Percentiles rank a stretch among this genome's conserved stretches.
Conservation (phyloP, 345 rosid genomes). For the Bretschneidera sinensis region DNA sequence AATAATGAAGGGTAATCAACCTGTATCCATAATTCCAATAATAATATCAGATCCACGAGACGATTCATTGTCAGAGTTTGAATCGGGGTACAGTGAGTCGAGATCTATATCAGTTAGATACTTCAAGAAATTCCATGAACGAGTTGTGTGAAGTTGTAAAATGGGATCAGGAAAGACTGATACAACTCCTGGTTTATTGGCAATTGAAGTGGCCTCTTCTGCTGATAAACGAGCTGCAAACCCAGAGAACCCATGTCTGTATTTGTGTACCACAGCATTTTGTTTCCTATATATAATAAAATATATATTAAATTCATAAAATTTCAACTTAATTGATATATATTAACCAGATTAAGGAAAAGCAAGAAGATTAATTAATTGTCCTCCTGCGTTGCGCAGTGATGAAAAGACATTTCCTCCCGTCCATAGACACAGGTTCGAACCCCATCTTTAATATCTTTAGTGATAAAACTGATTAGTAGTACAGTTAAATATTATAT, state of each 20-base stretch:
- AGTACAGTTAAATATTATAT: slow-evolving; percentile 2
- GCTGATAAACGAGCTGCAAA: slow-evolving; percentile 72
- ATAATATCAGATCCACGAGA: slow-evolving; percentile 37
- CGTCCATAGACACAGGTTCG: too few relatives aligned
- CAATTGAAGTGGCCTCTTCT: slow-evolving; percentile 53
- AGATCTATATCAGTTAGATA: slow-evolving; percentile 46
- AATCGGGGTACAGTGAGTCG: slow-evolving; percentile 35
- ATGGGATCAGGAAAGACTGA: slow-evolving; percentile 67
- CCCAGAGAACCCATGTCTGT: slow-evolving; percentile 68
- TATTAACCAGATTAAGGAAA: neutral
- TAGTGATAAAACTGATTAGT: too few relatives aligned
- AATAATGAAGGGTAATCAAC: slow-evolving; percentile 26
- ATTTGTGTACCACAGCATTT: slow-evolving; percentile 39
- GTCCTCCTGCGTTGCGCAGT: too few relatives aligned
- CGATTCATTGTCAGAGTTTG: slow-evolving; percentile 28
- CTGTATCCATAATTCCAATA: slow-evolving; percentile 73
- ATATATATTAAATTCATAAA: slow-evolving; percentile 2
- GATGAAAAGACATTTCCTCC: too few relatives aligned
- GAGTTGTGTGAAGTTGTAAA: slow-evolving; percentile 76
- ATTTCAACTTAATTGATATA: neutral
- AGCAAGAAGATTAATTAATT: neutral
- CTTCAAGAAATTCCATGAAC: slow-evolving; percentile 89
- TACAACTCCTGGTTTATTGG: slow-evolving; percentile 54
- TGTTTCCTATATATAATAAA: slow-evolving; percentile 35
- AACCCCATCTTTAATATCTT: too few relatives aligned